Percentiles rank a stretch among this genome's conserved stretches.
phyloP scores from a whole-genome alignment of 306 rosid species.

The Cicer judaicum region DNA sequence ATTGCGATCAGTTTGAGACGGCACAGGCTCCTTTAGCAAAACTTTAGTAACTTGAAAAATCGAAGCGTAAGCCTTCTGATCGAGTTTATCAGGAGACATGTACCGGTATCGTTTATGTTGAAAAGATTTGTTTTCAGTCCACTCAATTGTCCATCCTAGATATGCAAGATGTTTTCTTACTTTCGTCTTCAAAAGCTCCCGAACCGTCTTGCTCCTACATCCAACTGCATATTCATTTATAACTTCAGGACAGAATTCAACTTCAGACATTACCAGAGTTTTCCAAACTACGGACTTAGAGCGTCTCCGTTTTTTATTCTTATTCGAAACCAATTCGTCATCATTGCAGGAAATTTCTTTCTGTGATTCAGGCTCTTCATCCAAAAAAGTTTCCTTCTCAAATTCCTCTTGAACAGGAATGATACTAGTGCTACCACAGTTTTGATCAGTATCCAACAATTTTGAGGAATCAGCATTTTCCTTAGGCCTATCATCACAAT shows the following conservation, averaged over 20 bases:
- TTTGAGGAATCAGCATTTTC: constrained; percentile 22
- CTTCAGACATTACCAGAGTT: constrained; percentile 43
- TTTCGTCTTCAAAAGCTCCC: constrained; percentile 38
- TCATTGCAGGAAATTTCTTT: constrained; percentile 39
- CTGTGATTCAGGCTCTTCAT: constrained; percentile 29
- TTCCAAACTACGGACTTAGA: constrained; percentile 42
- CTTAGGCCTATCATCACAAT: constrained; percentile 26
- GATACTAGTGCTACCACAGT: constrained; percentile 3
- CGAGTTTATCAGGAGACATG: constrained; percentile 52
- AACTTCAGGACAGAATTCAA: constrained; percentile 56
- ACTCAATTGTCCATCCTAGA: constrained; percentile 78
- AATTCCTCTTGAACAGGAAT: constrained; percentile 25
- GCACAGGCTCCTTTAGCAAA: constrained; percentile 35
- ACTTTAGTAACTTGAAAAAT: constrained; percentile 50
- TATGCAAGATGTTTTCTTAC: constrained; percentile 59
- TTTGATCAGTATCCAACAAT: constrained; percentile 36
- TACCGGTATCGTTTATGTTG: constrained; percentile 47
- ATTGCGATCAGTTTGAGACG: constrained; percentile 39
- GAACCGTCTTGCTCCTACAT: constrained; percentile 34
- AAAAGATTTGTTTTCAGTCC: neutral
- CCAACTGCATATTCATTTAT: constrained; percentile 46
- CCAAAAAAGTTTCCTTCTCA: constrained; percentile 38
- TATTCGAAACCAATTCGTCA: neutral
- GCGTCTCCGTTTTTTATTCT: constrained; percentile 11
- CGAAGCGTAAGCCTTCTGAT: constrained; percentile 50